phyloP scores from a whole-genome alignment of 495 filamentous ascomycete genomes.

The Bathelium albidoporum region DNA sequence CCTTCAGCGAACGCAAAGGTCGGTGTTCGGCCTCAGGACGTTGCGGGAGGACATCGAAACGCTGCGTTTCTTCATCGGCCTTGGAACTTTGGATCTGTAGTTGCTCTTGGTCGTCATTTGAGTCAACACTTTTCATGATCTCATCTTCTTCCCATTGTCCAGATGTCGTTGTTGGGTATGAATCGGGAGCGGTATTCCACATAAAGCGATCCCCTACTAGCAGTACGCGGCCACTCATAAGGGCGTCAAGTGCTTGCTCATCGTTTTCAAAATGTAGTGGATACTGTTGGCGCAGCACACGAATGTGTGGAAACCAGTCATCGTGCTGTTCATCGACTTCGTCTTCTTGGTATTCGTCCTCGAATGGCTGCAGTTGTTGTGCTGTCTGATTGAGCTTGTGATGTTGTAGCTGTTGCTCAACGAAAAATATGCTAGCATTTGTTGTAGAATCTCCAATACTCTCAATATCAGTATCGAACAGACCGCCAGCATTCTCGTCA shows the following conservation, averaged over 20 bases:
- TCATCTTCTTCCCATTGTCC: conserved; percentile 8
- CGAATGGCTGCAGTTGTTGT: background rate
- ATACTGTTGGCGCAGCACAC: background rate
- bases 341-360: background rate
- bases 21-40: background rate
- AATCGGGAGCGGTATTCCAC: background rate
- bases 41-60: background rate
- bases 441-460: conserved; percentile 21
- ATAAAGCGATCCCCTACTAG: background rate
- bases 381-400: background rate
- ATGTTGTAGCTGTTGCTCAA: background rate
- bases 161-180: conserved; percentile 20
- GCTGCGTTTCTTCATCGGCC: background rate
- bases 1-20: background rate
- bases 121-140: background rate
- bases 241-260: background rate
- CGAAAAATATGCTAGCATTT: background rate
- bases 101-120: background rate
- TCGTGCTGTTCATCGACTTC: background rate
- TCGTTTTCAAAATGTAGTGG: background rate
- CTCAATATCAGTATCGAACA: conserved; percentile 24
- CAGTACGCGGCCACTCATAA: background rate
- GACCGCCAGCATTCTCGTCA: background rate
- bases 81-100: background rate
- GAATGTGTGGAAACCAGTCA: background rate